Conservation (phyloP, 2,329 filamentous ascomycete species). For the Alternaria sp. region DNA sequence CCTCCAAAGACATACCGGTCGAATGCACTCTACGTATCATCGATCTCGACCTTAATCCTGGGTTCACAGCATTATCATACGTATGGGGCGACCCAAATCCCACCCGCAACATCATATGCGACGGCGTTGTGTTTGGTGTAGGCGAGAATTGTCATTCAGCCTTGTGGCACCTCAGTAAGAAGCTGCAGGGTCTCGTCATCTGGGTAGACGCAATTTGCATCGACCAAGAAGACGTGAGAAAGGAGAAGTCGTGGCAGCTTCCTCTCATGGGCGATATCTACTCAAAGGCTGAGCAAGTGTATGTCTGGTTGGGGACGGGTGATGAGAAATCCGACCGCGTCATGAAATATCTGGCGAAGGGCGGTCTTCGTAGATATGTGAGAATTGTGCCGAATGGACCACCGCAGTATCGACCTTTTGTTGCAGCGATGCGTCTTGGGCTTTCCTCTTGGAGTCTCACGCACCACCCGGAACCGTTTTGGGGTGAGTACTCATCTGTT, state of each 20-base stretch:
- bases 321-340: neutral
- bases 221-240: neutral
- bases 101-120: neutral
- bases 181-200: accelerated
- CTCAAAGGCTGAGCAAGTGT: neutral
- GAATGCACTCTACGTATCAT: neutral
- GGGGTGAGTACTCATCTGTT: neutral
- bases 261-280: neutral
- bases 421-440: neutral
- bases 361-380: neutral
- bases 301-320: neutral
- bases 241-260: neutral
- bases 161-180: neutral
- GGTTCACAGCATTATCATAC: neutral
- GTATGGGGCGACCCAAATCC: neutral
- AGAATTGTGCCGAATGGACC: neutral
- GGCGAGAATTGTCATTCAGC: neutral
- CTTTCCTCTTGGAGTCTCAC: neutral
- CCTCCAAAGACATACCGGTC: neutral
- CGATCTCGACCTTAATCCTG: neutral
- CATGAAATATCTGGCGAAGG: neutral
- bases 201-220: neutral
- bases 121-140: neutral
- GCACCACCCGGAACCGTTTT: neutral
- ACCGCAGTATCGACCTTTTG: neutral